A percentile compares a stretch with the other conserved stretches of the same genome.
phyloP scores from a whole-genome alignment of 2,329 filamentous ascomycete genomes.

The Exophiala bonariae region DNA sequence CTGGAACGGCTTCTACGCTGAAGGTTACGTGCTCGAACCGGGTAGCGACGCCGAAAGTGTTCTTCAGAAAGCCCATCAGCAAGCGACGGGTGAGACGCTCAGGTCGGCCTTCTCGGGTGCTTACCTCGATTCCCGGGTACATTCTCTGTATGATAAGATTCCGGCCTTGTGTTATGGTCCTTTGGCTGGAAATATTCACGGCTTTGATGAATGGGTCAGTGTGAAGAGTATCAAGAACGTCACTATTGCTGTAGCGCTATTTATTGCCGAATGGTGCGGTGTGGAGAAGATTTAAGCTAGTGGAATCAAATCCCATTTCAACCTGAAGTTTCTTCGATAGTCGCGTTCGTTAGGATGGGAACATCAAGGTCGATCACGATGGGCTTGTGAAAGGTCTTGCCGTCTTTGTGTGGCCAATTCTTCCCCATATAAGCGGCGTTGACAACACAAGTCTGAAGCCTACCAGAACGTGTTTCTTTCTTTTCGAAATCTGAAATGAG shows the following conservation, averaged over 20 bases:
- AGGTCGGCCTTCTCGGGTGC: constrained; percentile 14
- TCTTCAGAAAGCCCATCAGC: constrained; percentile 25
- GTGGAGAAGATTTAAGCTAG: constrained; percentile 17
- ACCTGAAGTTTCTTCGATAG: too few relatives aligned
- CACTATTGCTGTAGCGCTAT: constrained; percentile 21
- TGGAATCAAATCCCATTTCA: too few relatives aligned
- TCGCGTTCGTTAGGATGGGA: constrained; percentile 38
- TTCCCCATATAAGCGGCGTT: constrained; percentile 76
- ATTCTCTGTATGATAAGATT: constrained; percentile 21
- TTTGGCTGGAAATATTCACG: constrained; percentile 46
- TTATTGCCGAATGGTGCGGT: constrained; percentile 24
- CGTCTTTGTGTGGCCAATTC: constrained; percentile 61
- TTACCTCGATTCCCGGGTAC: constrained; percentile 22
- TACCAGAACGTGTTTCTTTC: constrained; percentile 28
- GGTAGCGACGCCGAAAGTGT: constrained; percentile 26
- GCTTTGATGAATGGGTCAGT: constrained; percentile 53
- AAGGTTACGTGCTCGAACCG: constrained; percentile 30
- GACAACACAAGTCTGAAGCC: constrained; percentile 72
- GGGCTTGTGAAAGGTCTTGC: constrained; percentile 71
- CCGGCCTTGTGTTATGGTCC: constrained; percentile 22
- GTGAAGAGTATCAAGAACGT: constrained; percentile 36
- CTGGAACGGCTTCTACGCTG: constrained; percentile 26
- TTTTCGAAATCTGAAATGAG: constrained; percentile 16
- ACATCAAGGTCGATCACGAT: constrained; percentile 82
- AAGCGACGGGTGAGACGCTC: constrained; percentile 24